phyloP scores from a whole-genome alignment of 805 yeast genomes.

The Candida ovalis region DNA sequence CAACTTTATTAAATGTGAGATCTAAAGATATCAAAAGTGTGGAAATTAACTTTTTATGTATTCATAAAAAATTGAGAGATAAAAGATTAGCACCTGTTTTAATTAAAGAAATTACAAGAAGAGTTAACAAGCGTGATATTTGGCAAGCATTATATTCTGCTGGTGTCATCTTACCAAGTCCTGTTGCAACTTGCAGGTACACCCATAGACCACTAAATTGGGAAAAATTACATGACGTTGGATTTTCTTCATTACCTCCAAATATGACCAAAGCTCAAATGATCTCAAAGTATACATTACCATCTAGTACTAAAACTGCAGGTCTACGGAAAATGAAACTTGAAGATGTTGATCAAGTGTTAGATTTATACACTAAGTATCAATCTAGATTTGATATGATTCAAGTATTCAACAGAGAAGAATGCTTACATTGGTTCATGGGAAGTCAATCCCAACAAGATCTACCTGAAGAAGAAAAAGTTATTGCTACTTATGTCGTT shows the following conservation, averaged over 20 bases:
- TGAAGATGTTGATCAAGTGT: slow-evolving; percentile 64
- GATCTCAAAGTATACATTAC: slow-evolving; percentile 58
- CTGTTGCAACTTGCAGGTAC: slow-evolving; percentile 82
- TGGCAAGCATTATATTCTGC: slow-evolving; percentile 98
- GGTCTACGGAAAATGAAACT: slow-evolving; percentile 58
- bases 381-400: slow-evolving; percentile 68
- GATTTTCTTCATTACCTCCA: slow-evolving; percentile 78
- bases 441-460: slow-evolving; percentile 36
- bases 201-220: slow-evolving; percentile 93
- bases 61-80: slow-evolving; percentile 90
- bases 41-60: slow-evolving; percentile 90
- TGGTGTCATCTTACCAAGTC: slow-evolving; percentile 89
- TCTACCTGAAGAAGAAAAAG: slow-evolving; percentile 36
- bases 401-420: slow-evolving; percentile 63
- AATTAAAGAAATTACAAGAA: slow-evolving; percentile 89
- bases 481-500: slow-evolving; percentile 76
- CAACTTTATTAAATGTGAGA: slow-evolving; percentile 60
- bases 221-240: slow-evolving; percentile 85
- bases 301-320: slow-evolving; percentile 42
- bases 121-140: slow-evolving; percentile 77
- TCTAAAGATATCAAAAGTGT: slow-evolving; percentile 53
- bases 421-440: slow-evolving; percentile 78
- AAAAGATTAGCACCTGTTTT: slow-evolving; percentile 92
- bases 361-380: slow-evolving; percentile 53
- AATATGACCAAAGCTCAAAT: slow-evolving; percentile 62